Evolutionary conservation across 169 alveolate genomes (phyloP), one percentile per base, ranked within the genome.

Genomic region (Eimeria praecox): DNA sequence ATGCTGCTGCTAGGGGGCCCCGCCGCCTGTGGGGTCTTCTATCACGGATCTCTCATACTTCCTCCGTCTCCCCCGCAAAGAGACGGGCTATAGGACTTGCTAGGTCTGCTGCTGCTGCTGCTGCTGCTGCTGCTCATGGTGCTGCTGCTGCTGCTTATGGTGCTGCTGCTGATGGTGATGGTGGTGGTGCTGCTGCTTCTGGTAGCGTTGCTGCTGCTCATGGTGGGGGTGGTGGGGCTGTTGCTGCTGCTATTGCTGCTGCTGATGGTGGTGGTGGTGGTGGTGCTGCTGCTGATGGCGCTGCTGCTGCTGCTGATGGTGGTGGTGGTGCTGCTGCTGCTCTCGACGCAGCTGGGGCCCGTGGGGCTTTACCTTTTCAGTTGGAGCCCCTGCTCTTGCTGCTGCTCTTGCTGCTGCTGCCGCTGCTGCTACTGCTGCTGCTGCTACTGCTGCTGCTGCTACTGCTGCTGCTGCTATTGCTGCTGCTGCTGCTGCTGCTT

Each of bases 381-480:
- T 73, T 75, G 87, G 27, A 40, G 94, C 62, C 69, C 49, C n/a
- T 64, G 38, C 22, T 8, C 46, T 44, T 69, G 80, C 80, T 69
- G 40, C 44, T 69, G 80, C 80, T 69, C 16, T 24, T 69, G 80
- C 80, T n/a, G 38, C 87, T 38, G 87, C 59, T 75, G 87, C 49
- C 22, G 94, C 71, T 22, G 54, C 77, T 30, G 78, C 40, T 64
- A 1, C 22, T 8, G 80, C 80, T 69, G 80, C 80, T 69, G 40
- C 44, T 69, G 80, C 80, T 69, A 12, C 46, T 69, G 80, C 80
- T n/a, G 38, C 87, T 38, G 87, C 59, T 75, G 87, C 87, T 75
- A 59, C 87, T 35, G 40, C 44, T 49, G 71, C 85, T 64, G 38
- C 22, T 8, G 80, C 80, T 69, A 44, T 44, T 69, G 40, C 44